Conservation (phyloP, 306 rosid species). For the Cucumis melo region DNA sequence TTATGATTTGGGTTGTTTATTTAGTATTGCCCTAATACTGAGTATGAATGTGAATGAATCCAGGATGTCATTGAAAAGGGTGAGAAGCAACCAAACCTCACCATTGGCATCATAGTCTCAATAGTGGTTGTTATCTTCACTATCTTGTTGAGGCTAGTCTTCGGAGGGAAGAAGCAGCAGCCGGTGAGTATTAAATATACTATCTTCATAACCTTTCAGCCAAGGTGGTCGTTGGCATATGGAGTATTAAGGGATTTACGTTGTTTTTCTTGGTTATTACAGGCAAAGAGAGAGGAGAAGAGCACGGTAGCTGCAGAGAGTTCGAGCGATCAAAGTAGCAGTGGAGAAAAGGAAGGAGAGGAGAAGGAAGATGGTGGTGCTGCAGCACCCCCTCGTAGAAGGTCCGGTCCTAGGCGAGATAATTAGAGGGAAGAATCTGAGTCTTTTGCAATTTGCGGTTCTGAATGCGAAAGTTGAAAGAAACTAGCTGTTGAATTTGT, state of each 20-base stretch:
- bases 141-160: slow-evolving; percentile 38
- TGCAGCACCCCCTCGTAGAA: slow-evolving; percentile 50
- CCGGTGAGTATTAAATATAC: slow-evolving; percentile 4
- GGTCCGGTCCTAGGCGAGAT: slow-evolving; percentile 46
- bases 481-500: neutral
- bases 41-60: neutral
- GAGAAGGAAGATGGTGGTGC: slow-evolving; percentile 50
- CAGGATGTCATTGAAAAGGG: slow-evolving; percentile 80
- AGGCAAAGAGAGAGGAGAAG: slow-evolving; percentile 30
- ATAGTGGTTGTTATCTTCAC: slow-evolving; percentile 43
- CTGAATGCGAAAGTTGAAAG: neutral
- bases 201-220: neutral
- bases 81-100: slow-evolving; percentile 67
- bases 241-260: neutral
- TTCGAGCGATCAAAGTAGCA: slow-evolving; percentile 21
- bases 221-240: neutral
- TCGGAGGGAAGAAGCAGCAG: slow-evolving; percentile 67
- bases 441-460: neutral
- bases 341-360: slow-evolving; percentile 23
- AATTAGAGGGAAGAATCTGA: slow-evolving; percentile 15
- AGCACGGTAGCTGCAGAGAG: slow-evolving; percentile 23
- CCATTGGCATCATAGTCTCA: slow-evolving; percentile 55
- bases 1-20: neutral
- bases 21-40: slow-evolving; percentile 7
- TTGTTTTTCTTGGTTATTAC: slow-evolving; percentile 1